A percentile compares a stretch with the other conserved stretches of the same genome.
phyloP scores from a whole-genome alignment of 2,329 filamentous ascomycete genomes.

The Helminthosporium solani region DNA sequence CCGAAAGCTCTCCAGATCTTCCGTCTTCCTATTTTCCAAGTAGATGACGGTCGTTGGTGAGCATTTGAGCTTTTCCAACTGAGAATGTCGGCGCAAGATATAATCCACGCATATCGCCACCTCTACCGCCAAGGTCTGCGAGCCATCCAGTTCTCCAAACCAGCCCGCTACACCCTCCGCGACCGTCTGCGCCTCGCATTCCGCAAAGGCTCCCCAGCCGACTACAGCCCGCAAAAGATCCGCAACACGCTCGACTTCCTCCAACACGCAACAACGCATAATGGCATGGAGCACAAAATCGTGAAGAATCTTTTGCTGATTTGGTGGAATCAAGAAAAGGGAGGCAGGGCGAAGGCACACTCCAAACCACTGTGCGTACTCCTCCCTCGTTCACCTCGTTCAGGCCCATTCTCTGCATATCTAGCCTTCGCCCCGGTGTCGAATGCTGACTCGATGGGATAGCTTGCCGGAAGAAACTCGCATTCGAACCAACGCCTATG shows the following conservation, averaged over 20 bases:
- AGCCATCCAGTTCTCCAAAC: constrained; percentile 70
- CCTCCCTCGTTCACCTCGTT: no score
- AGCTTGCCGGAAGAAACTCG: constrained; percentile 30
- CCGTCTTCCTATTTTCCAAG: no score
- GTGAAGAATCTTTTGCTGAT: constrained; percentile 65
- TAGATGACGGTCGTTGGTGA: no score
- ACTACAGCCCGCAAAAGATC: constrained; percentile 49
- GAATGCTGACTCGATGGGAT: constrained; percentile 2
- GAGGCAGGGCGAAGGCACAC: constrained; percentile 30
- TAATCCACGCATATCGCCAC: constrained; percentile 67
- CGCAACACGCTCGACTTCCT: constrained; percentile 71
- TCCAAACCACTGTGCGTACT: constrained; percentile 24
- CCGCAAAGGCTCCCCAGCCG: constrained; percentile 30
- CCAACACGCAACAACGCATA: constrained; percentile 61
- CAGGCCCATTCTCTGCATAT: no score
- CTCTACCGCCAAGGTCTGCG: constrained; percentile 67
- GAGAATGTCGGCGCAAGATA: constrained; percentile 42
- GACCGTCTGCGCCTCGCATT: constrained; percentile 50
- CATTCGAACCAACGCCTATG: constrained; percentile 47
- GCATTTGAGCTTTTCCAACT: no score
- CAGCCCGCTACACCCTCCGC: constrained; percentile 63
- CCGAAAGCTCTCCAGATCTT: no score
- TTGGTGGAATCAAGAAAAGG: constrained; percentile 48
- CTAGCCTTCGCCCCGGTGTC: no score
- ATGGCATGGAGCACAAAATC: constrained; percentile 70